A percentile compares a stretch with the other conserved stretches of the same genome.
Evolutionary conservation across 2,329 filamentous ascomycete genomes (phyloP).

Genomic region (Neonectria hederae): DNA sequence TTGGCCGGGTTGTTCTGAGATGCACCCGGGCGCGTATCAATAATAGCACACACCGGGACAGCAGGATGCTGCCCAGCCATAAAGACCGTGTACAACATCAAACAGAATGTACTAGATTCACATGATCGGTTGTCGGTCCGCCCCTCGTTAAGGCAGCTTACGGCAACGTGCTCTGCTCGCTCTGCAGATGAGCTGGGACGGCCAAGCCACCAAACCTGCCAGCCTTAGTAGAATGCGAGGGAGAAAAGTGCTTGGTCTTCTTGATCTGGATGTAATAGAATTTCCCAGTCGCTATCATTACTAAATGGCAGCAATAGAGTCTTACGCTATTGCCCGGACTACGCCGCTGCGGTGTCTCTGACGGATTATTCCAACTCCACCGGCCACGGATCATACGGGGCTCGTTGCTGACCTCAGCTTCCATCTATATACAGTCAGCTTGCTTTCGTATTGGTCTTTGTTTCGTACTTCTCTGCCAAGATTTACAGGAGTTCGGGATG

Average conservation of each 20-base stretch:
- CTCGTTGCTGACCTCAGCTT: neutral
- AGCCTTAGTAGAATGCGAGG: constrained; percentile 8
- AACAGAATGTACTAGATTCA: constrained; percentile 26
- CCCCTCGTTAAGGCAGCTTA: constrained; percentile 27
- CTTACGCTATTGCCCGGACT: constrained; percentile 34
- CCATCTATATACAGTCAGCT: constrained; percentile 15
- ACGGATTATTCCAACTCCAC: constrained; percentile 18
- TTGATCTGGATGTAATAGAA: constrained; percentile 8
- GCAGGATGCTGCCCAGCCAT: constrained; percentile 19
- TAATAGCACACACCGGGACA: constrained; percentile 16
- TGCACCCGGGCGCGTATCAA: constrained; percentile 19
- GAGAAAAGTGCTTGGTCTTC: neutral
- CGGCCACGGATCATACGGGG: constrained; percentile 1
- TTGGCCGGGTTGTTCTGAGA: constrained; percentile 16
- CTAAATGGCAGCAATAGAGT: constrained; percentile 23
- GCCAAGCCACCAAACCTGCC: constrained; percentile 31
- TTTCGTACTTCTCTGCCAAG: neutral
- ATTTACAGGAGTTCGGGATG: constrained; percentile 24
- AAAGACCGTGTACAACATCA: constrained; percentile 30
- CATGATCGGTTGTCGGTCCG: constrained; percentile 21
- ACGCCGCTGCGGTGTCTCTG: constrained; percentile 26
- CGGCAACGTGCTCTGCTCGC: constrained; percentile 14
- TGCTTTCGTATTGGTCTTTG: neutral
- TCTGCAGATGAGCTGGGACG: constrained; percentile 17
- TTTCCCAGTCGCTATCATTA: constrained; percentile 10